Evolutionary conservation across 2,329 filamentous ascomycete species (phyloP).

Genomic region (Epichloe typhina): DNA sequence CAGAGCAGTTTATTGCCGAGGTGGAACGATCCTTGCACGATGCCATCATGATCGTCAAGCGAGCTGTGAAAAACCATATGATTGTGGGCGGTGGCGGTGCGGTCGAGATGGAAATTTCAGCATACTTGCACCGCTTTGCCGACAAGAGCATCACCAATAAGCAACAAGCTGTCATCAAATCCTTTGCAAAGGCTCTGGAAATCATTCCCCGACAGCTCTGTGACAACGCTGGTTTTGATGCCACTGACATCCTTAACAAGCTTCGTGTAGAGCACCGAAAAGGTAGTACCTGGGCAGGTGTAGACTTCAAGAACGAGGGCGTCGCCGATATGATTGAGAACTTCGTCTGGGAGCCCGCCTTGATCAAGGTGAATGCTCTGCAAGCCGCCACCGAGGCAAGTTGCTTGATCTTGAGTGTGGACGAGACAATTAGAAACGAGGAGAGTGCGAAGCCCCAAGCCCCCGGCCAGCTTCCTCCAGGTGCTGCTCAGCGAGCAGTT

Average conservation of each 20-base stretch:
- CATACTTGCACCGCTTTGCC: constrained; percentile 83
- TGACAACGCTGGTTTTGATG: constrained; percentile 97
- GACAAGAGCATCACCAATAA: constrained; percentile 89
- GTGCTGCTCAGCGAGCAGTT: constrained; percentile 79
- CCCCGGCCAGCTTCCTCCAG: constrained; percentile 63
- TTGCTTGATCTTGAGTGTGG: constrained; percentile 89
- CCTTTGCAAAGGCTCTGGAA: constrained; percentile 93
- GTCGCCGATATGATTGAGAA: constrained; percentile 87
- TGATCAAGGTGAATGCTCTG: constrained; percentile 95
- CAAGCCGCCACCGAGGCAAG: constrained; percentile 91
- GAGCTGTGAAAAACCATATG: constrained; percentile 83
- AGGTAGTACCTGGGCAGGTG: constrained; percentile 85
- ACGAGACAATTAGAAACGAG: constrained; percentile 98
- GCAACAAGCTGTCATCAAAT: constrained; percentile 95
- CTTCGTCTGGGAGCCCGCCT: constrained; percentile 94
- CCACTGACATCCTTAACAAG: constrained; percentile 93
- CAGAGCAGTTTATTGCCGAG: constrained; percentile 98
- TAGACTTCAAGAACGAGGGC: constrained; percentile 87
- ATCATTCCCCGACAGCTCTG: constrained; percentile 93
- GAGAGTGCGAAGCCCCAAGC: constrained; percentile 77
- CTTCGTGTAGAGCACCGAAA: constrained; percentile 93
- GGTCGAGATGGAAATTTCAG: constrained; percentile 90
- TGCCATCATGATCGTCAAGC: constrained; percentile 99
- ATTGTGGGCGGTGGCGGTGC: constrained; percentile 95
- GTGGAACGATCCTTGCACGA: constrained; percentile 96